Base-by-base conservation (phyloP, 2,329 filamentous ascomycete genomes). In the Aspergillus ustus region DNA sequence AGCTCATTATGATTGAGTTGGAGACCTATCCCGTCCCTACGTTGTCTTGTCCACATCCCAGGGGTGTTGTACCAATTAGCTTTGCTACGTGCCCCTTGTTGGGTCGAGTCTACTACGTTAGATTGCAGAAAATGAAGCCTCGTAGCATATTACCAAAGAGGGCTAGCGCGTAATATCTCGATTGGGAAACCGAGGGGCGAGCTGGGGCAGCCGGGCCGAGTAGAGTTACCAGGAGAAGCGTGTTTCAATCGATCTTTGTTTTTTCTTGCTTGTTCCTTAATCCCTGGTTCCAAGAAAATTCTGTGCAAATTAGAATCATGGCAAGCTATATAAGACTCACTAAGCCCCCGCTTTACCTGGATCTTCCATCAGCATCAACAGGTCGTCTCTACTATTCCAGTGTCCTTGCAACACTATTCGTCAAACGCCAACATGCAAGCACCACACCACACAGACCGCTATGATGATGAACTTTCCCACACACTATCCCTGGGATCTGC, bases 401-500 rank as follows among this genome's bases (percentile, higher is more conserved):
- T 15, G 15, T 40, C 34, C 34, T 34, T 40, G 34, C 34, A 40
- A 40, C 34, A 40, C 34, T 40, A 17, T 40, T 40, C 34, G 34
- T 2, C 31, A 37, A 57, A 11, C 20, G 11, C 25, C 61, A 65
- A 62, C 2, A 70, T 67, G 68, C 51, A 65, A 48, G 46, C 52
- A 40, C 45, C 40, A 45, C 45, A 59, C 34, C 22, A 60, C 31
- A 31, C 53, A 43, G 53, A 53, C 15, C 57, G 54, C 25, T 60
- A 62, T n/a, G 64, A 44, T 43, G 19, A 54, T 29, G n/a, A 20
- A 7, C 49, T 67, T n/a, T 67, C 67, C 20, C 73, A 68, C 29
- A 73, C 70, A 20, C 61, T 65, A 29, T 73, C 74, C 20, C 46
- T 69, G 8, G 69, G 66, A 7, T 66, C 70, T 15, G 59, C 50